Percentiles rank a stretch among this genome's conserved stretches.
These are phyloP conservation scores for Nicotiana attenuata DNA, from an alignment of 257 asterid genomes.

Conservation along the genomic window DNA sequence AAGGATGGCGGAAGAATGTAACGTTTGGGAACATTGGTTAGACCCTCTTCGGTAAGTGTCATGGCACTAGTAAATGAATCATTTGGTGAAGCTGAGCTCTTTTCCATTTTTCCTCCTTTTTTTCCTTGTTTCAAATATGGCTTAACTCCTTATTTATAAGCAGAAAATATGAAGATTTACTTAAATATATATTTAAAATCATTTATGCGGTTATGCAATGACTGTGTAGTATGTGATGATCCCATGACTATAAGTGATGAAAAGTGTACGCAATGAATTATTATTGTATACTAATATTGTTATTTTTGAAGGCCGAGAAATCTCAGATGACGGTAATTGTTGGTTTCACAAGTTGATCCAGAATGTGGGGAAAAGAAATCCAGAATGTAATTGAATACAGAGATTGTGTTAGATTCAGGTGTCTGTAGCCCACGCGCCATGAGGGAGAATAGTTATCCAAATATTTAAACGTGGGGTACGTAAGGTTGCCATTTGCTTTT, in stretches of 20 bases:
- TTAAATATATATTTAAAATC: not conserved
- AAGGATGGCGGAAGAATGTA: constrained; percentile 41
- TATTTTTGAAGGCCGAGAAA: not conserved
- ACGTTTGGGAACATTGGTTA: constrained; percentile 30
- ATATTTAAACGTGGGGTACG: not conserved
- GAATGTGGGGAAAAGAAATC: not conserved
- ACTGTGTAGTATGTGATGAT: not conserved
- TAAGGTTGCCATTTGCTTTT: not conserved
- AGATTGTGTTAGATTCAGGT: not conserved
- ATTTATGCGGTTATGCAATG: not conserved
- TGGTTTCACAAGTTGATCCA: constrained; percentile 8
- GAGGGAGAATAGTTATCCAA: not conserved
- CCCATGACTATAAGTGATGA: constrained; percentile 6
- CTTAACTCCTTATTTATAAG: not conserved
- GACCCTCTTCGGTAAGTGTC: constrained; percentile 32
- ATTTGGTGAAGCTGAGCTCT: constrained; percentile 10
- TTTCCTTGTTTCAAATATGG: not conserved
- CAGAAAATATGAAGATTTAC: not conserved
- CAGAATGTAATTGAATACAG: not conserved
- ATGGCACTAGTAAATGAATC: constrained; percentile 34
- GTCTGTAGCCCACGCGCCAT: not conserved
- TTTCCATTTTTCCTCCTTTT: not conserved
- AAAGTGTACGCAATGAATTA: not conserved
- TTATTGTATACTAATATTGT: not conserved
- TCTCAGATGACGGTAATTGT: not conserved